phyloP scores from a whole-genome alignment of 148 eudicot species.

The Cornus florida region DNA sequence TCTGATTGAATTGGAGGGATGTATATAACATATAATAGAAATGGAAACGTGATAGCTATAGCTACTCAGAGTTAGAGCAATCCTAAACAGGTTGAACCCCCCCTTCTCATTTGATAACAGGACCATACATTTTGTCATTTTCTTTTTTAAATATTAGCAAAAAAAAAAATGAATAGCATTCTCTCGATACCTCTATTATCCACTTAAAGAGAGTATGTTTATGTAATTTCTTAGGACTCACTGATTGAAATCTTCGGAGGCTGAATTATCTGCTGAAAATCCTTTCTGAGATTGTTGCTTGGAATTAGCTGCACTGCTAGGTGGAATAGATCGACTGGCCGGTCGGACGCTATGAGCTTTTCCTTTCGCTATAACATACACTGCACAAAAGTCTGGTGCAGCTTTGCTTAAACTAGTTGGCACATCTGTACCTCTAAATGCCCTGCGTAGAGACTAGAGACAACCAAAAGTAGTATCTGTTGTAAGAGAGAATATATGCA shows the following conservation, averaged over 20 bases:
- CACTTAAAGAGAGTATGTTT: too few species aligned
- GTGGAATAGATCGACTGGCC: slow-evolving; percentile 26
- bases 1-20: not conserved
- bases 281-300: slow-evolving; percentile 10
- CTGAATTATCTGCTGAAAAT: slow-evolving; percentile 9
- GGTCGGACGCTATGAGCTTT: slow-evolving; percentile 40
- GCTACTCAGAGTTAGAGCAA: too few species aligned
- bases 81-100: too few species aligned
- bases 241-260: slow-evolving; percentile 7
- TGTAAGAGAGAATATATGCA: not conserved
- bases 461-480: not conserved
- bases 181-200: too few species aligned
- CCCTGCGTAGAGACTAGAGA: slow-evolving; percentile 33
- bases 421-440: slow-evolving; percentile 52
- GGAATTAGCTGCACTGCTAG: slow-evolving; percentile 10
- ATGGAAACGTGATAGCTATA: too few species aligned
- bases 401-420: slow-evolving; percentile 49
- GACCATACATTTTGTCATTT: too few species aligned
- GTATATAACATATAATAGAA: too few species aligned
- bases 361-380: slow-evolving; percentile 52
- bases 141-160: too few species aligned
- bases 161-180: too few species aligned
- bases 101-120: too few species aligned
- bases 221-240: slow-evolving; percentile 10
- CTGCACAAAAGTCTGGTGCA: slow-evolving; percentile 62